Evolutionary conservation across 2,329 filamentous ascomycete species (phyloP), one percentile per base, ranked within the genome.

Genomic region (Pestalotiopsis sp.): DNA sequence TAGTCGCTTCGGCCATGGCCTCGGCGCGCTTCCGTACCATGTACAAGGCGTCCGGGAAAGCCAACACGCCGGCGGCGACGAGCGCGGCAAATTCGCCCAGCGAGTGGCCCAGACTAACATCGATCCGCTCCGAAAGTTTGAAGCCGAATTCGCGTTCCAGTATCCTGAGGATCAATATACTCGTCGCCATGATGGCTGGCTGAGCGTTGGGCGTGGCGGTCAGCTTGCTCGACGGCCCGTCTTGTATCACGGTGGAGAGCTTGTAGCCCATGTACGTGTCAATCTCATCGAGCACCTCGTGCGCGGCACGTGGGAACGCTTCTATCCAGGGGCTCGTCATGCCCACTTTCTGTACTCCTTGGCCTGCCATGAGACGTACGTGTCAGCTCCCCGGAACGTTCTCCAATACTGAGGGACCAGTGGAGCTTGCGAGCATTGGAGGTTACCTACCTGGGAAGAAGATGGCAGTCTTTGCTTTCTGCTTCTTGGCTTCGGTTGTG

Each of bases 131-230:
- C 9, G 84, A 81, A 6, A 91, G 87, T 68, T 88, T 85, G 82
- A 98, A 97, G 56, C 87, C 90, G 77, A 95, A 98, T 73, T 97
- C 93, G 70, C 88, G 84, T 82, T 98, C 94, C 71, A 98, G 86
- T 70, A 98, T 90, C 68, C 93, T 91, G 67, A 98, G 86, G 76
- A 98, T 97, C 69, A 97, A 87, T 77, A 98, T 91, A 36, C 93
- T 97, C 4, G 94, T 96, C 14, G 94, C 93, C 94, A 98, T 97
- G 80, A 98, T 97, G 75, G 95, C 95, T 1, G 95, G 95, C 80
- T 98, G 95, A 4, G 95, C 93, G 78, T 97, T 95, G 72, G 92
- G 89, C 4, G 95, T 98, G 68, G 89, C 88, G 56, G 93, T 97
- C 68, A 98, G 89, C 65, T 86, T 82, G 68, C 89, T 90, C 74